phyloP scores from a whole-genome alignment of 768 basidiomycete genomes.

The Cyathus striatus region DNA sequence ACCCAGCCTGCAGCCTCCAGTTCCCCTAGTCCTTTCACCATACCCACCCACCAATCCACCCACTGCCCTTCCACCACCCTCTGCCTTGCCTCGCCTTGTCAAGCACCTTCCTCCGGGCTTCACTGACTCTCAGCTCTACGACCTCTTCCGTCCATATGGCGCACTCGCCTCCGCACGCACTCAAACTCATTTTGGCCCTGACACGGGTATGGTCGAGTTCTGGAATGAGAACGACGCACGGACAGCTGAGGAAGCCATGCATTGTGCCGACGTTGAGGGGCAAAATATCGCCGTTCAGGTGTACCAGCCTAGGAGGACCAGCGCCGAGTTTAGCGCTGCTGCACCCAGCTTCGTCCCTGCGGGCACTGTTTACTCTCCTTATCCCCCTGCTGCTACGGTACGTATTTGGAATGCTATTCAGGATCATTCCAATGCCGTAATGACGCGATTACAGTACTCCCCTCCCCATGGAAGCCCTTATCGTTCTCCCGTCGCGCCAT shows the following conservation, averaged over 20 bases:
- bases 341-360: slow-evolving; percentile 77
- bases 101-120: slow-evolving; percentile 74
- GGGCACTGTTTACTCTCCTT: slow-evolving; percentile 53
- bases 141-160: slow-evolving; percentile 80
- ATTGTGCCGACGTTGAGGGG: slow-evolving; percentile 78
- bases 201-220: slow-evolving; percentile 78
- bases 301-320: slow-evolving; percentile 64
- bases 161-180: slow-evolving; percentile 75
- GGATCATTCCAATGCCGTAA: no score
- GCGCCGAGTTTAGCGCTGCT: slow-evolving; percentile 65
- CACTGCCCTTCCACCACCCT: slow-evolving; percentile 69
- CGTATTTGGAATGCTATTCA: no score
- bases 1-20: slow-evolving; percentile 52
- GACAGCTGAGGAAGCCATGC: slow-evolving; percentile 74
- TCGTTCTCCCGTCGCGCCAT: slow-evolving; percentile 39
- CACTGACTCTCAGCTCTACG: slow-evolving; percentile 73
- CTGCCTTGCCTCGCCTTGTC: slow-evolving; percentile 73
- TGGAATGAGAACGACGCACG: slow-evolving; percentile 86
- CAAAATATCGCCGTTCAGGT: slow-evolving; percentile 82
- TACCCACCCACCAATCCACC: slow-evolving; percentile 79
- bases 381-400: slow-evolving; percentile 62
- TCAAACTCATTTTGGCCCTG: slow-evolving; percentile 70
- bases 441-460: background rate
- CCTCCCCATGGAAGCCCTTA: slow-evolving; percentile 47
- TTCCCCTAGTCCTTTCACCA: slow-evolving; percentile 69